Conservation (phyloP, 139 green algal genomes). For the Protoeuglena noctilucae region DNA sequence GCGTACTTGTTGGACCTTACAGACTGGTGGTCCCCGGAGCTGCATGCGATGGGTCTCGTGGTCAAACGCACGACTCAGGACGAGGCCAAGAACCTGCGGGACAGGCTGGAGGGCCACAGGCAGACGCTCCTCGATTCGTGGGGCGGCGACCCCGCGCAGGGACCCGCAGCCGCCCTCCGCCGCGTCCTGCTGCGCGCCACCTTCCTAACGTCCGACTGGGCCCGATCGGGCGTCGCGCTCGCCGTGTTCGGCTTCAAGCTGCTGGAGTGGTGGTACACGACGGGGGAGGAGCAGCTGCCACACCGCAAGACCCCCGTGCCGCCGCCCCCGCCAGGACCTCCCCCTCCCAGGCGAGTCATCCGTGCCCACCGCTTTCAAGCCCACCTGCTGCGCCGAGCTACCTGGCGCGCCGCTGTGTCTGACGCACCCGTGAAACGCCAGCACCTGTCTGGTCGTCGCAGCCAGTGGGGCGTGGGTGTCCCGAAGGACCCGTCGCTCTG, state of each 20-base stretch:
- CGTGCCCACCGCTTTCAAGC: no score
- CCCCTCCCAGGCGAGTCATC: no score
- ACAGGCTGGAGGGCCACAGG: slow-evolving; percentile 12
- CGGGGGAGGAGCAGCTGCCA: slow-evolving; percentile 51
- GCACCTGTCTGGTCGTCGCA: no score
- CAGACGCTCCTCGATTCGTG: background rate
- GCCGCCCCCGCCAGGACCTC: no score
- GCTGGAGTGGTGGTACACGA: slow-evolving; percentile 87
- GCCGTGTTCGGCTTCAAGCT: slow-evolving; percentile 75
- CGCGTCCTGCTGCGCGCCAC: slow-evolving; percentile 17
- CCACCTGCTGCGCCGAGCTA: no score
- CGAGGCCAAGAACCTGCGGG: slow-evolving; percentile 31
- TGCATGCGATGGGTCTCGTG: slow-evolving; percentile 37
- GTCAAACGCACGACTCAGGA: slow-evolving; percentile 36
- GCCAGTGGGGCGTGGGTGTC: slow-evolving; percentile 45
- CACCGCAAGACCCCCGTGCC: slow-evolving; percentile 15
- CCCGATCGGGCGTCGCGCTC: slow-evolving; percentile 49
- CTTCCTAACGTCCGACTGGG: slow-evolving; percentile 34
- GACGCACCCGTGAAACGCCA: no score
- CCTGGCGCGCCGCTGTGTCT: no score
- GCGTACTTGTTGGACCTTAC: slow-evolving; percentile 39
- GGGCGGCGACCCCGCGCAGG: slow-evolving; percentile 3
- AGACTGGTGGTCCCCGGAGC: slow-evolving; percentile 27
- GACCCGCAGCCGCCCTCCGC: background rate
- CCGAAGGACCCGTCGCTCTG: slow-evolving; percentile 45